A percentile compares a stretch with the other conserved stretches of the same genome.
phyloP scores from a whole-genome alignment of 345 rosid species.

The Acer negundo region DNA sequence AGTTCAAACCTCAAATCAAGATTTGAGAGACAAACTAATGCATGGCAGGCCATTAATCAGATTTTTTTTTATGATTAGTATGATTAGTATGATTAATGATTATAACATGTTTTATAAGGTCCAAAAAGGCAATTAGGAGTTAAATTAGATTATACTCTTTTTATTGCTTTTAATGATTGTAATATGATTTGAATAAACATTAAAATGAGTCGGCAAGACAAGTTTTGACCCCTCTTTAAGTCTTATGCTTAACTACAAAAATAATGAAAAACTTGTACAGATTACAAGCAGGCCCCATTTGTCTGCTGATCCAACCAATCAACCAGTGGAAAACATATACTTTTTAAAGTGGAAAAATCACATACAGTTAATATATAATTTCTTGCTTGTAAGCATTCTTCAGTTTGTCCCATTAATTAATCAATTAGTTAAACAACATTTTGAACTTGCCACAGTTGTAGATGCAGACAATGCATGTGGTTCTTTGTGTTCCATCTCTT shows the following conservation, averaged over 20 bases:
- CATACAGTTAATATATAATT: not conserved
- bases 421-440: not conserved
- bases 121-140: not conserved
- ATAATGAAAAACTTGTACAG: not conserved
- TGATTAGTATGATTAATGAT: not conserved
- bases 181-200: not conserved
- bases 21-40: not conserved
- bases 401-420: not conserved
- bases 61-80: not conserved
- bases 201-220: conserved; percentile 2
- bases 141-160: not conserved
- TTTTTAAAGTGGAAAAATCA: not conserved
- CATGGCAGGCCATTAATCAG: not conserved
- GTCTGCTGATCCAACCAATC: conserved; percentile 17
- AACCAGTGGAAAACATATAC: not conserved
- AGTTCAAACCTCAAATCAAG: not conserved
- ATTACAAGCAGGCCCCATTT: not conserved
- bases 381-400: conserved; percentile 3
- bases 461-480: conserved; percentile 36
- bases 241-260: not conserved
- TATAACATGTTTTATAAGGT: not conserved
- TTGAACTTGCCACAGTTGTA: conserved; percentile 5
- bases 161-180: conserved; percentile 11
- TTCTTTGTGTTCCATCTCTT: conserved; percentile 21
- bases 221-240: not conserved